phyloP scores from a whole-genome alignment of 805 yeast genomes.

The Wickerhamiella siamensis region DNA sequence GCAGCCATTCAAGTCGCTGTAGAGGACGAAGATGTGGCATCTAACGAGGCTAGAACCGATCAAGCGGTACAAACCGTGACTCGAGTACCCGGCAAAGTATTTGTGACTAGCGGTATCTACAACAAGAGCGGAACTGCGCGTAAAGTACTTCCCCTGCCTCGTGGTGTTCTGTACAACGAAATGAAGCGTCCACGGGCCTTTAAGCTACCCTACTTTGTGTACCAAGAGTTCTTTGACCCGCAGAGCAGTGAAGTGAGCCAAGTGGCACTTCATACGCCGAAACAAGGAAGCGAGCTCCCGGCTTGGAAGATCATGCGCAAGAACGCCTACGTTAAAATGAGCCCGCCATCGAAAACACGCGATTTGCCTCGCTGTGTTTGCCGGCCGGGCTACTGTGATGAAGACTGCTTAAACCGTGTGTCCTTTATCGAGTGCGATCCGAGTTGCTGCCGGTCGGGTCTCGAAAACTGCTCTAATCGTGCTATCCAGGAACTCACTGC shows the following conservation, averaged over 20 bases:
- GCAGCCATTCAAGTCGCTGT: not conserved
- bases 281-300: not conserved
- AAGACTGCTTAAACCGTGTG: slow-evolving; percentile 24
- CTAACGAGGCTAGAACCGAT: not conserved
- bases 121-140: slow-evolving; percentile 1
- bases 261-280: not conserved
- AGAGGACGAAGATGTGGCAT: not conserved
- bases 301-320: not conserved
- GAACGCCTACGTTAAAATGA: not conserved
- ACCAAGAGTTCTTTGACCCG: not conserved
- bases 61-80: not conserved
- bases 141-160: not conserved
- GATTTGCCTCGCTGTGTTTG: slow-evolving; percentile 1
- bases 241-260: not conserved
- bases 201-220: not conserved
- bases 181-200: not conserved
- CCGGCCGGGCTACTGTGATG: slow-evolving; percentile 21
- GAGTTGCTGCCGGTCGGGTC: slow-evolving; percentile 23
- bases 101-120: not conserved
- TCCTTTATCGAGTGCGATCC: slow-evolving; percentile 27
- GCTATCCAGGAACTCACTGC: slow-evolving; percentile 20
- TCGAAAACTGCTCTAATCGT: slow-evolving; percentile 28
- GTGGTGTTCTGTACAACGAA: not conserved
- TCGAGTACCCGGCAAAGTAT: not conserved
- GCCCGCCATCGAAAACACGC: not conserved